Conservation (phyloP, 495 filamentous ascomycete genomes). For the Neurospora cerealis region DNA sequence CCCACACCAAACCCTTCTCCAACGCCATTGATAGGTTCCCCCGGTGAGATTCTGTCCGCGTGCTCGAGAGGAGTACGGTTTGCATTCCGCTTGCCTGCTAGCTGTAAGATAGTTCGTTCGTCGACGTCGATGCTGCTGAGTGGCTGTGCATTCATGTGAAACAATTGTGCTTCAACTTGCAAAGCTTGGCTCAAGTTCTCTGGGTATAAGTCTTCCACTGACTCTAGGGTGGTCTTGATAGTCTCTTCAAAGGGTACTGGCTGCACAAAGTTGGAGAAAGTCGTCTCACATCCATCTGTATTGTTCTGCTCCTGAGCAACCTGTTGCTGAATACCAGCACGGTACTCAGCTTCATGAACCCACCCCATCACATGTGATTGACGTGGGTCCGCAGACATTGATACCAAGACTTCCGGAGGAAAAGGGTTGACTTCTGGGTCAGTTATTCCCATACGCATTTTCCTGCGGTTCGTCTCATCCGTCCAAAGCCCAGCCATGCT, state of each 20-base stretch:
- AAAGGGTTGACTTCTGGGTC: constrained; percentile 64
- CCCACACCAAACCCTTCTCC: constrained; percentile 14
- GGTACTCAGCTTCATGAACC: constrained; percentile 86
- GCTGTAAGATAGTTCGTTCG: constrained; percentile 32
- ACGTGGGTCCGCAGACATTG: constrained; percentile 75
- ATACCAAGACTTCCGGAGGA: constrained; percentile 64
- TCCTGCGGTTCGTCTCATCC: constrained; percentile 76
- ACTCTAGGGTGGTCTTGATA: constrained; percentile 68
- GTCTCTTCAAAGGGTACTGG: constrained; percentile 39
- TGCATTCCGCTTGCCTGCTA: constrained; percentile 5
- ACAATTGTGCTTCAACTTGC: constrained; percentile 21
- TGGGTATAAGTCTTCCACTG: constrained; percentile 76
- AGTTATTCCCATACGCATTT: constrained; percentile 50
- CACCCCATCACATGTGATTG: constrained; percentile 59
- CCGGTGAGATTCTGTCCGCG: neutral
- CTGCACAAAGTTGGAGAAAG: constrained; percentile 56
- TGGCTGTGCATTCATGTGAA: constrained; percentile 15
- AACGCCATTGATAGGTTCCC: constrained; percentile 5
- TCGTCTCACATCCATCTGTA: constrained; percentile 33
- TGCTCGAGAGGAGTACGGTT: neutral
- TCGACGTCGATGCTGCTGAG: constrained; percentile 33
- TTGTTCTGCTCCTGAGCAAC: constrained; percentile 51
- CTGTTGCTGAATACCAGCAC: constrained; percentile 48
- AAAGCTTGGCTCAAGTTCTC: constrained; percentile 48
- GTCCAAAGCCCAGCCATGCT: constrained; percentile 93